Conservation (phyloP, 129 eudicot species). For the Flaveria bidentis region DNA sequence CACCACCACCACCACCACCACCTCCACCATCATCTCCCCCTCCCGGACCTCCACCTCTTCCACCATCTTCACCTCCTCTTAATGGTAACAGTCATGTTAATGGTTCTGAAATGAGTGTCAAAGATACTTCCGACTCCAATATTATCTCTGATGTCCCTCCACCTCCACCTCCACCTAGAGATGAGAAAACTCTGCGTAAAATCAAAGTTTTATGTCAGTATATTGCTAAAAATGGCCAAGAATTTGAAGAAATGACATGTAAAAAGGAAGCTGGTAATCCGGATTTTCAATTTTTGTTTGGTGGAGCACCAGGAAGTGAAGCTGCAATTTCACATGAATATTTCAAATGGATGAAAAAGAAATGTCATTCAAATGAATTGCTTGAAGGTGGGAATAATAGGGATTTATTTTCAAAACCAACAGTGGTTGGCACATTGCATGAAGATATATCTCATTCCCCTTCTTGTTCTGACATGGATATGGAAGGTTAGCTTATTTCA, state of each 20-base stretch:
- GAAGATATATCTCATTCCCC: conserved; percentile 47
- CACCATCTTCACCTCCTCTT: conserved; percentile 56
- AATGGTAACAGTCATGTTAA: conserved; percentile 3
- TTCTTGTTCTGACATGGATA: conserved; percentile 83
- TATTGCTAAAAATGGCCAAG: conserved; percentile 54
- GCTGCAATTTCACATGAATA: conserved; percentile 56
- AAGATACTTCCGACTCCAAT: conserved; percentile 13
- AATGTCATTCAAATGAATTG: conserved; percentile 32
- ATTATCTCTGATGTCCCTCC: conserved; percentile 37
- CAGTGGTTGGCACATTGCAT: conserved; percentile 24
- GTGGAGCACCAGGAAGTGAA: conserved; percentile 69
- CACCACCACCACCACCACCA: conserved; percentile 37
- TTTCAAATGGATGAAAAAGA: conserved; percentile 62
- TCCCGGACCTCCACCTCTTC: conserved; percentile 76
- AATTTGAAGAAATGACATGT: conserved; percentile 53
- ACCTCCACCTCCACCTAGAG: conserved; percentile 50
- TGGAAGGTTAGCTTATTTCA: conserved; percentile 66
- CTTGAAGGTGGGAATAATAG: conserved; percentile 27
- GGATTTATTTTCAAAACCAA: conserved; percentile 22
- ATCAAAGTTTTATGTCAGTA: conserved; percentile 59
- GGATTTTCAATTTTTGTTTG: conserved; percentile 55
- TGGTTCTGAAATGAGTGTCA: conserved; percentile 21
- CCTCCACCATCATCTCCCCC: conserved; percentile 56
- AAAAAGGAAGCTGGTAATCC: conserved; percentile 56
- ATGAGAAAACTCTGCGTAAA: conserved; percentile 41